Percentiles rank a stretch among this genome's conserved stretches.
Evolutionary conservation across 208 protist genomes (phyloP).

Genomic region (Trypanosoma mega): DNA sequence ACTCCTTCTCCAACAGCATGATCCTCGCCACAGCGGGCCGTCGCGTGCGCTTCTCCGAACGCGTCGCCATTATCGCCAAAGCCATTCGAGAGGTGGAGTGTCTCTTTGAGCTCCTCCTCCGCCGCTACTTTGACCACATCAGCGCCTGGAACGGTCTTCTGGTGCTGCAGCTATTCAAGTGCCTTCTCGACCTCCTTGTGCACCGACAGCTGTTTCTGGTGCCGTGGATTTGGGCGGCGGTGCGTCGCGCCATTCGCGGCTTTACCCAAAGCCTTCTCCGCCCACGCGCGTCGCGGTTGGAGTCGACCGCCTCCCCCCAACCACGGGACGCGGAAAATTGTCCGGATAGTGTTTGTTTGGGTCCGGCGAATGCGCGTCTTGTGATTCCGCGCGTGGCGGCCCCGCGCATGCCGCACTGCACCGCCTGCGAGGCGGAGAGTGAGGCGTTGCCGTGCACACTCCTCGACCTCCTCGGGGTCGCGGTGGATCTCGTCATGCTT

Average conservation of each 20-base stretch:
- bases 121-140: constrained; percentile 50
- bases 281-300: background rate
- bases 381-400: constrained; percentile 77
- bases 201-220: constrained; percentile 70
- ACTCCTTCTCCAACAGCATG: constrained; percentile 50
- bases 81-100: constrained; percentile 57
- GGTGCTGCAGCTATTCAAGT: constrained; percentile 64
- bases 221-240: constrained; percentile 61
- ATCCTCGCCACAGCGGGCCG: constrained; percentile 43
- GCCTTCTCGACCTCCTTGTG: constrained; percentile 49
- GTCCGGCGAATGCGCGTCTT: constrained; percentile 41
- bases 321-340: too few relatives aligned
- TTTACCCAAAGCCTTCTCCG: background rate
- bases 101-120: constrained; percentile 54
- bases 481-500: constrained; percentile 62
- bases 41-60: constrained; percentile 34
- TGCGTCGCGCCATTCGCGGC: constrained; percentile 1
- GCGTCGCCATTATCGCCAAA: constrained; percentile 24
- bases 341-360: too few relatives aligned
- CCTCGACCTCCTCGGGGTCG: constrained; percentile 68
- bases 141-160: constrained; percentile 59
- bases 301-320: background rate
- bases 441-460: constrained; percentile 56
- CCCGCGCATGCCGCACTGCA: constrained; percentile 27
- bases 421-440: constrained; percentile 8